Evolutionary conservation across 306 rosid species (phyloP), one percentile per base, ranked within the genome.

Genomic region (Parietaria judaica): DNA sequence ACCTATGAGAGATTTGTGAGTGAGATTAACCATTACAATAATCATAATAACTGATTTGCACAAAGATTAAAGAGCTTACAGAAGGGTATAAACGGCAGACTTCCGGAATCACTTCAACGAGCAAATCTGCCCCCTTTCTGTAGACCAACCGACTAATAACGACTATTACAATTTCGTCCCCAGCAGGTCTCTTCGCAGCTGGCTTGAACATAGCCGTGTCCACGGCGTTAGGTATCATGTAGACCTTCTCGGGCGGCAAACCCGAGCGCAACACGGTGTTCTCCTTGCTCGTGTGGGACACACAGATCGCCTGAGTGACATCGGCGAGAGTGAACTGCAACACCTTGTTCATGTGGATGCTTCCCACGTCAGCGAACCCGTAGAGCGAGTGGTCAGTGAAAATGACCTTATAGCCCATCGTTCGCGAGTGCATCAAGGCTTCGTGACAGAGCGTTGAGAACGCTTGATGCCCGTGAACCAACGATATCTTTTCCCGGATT

Each of bases 321-420:
- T 91, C 87, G 37, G 98, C 96, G 65, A 91, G 69, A 66, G 95
- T 87, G 69, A 91, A 91, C 78, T 85, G 98, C 81, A 91, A 74
- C 6, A 91, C 92, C 84, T 91, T 91, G 82, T 91, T 91, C 98
- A 91, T 91, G 70, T 91, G 98, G 72, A 91, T 91, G 77, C 97
- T 91, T 52, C 96, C 95, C 43, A 66, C 84, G 66, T 87, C 96
- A 67, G 92, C 71, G 75, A 88, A 91, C 70, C 98, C 98, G 77
- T 87, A 87, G 31, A 91, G 81, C 3, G 95, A 91, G 76, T 91
- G 98, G 75, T 87, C 96, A 31, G 95, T 91, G 75, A 91, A 91
- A 34, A 87, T 84, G 48, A 80, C 95, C 79, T 83, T 87, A 77
- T 83, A 91, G 15, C 92, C 95, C 97, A 91, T 85, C 54, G 96